phyloP scores from a whole-genome alignment of 2,329 filamentous ascomycete genomes.

The Septoria petroselini region DNA sequence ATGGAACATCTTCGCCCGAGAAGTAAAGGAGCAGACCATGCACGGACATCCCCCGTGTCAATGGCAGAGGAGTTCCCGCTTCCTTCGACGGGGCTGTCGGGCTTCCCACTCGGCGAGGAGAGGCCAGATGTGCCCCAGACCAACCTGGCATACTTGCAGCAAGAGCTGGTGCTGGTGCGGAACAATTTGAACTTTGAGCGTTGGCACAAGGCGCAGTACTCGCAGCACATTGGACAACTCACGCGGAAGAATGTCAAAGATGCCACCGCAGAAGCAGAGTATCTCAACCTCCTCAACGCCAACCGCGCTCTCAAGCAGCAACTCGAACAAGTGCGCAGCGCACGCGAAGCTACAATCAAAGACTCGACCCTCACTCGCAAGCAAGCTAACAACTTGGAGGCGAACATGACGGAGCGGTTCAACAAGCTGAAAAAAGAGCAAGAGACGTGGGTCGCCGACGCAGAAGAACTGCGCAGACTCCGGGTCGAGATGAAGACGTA shows the following conservation, averaged over 20 bases:
- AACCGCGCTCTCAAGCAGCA: constrained; percentile 71
- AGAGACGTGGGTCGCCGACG: constrained; percentile 48
- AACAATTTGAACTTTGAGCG: constrained; percentile 82
- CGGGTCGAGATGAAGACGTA: constrained; percentile 60
- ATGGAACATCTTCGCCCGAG: constrained; percentile 24
- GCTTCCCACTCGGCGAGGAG: constrained; percentile 9
- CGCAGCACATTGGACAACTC: constrained; percentile 75
- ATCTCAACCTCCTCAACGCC: constrained; percentile 73
- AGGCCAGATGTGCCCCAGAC: constrained; percentile 26
- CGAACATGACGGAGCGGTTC: constrained; percentile 34
- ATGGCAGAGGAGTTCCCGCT: constrained; percentile 31
- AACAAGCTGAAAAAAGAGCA: constrained; percentile 37
- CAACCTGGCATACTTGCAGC: constrained; percentile 59
- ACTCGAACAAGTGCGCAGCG: constrained; percentile 45
- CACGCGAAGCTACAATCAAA: constrained; percentile 35
- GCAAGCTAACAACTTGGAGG: constrained; percentile 73
- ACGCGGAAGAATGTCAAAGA: constrained; percentile 72
- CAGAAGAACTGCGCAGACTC: constrained; percentile 58
- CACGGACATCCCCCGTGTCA: constrained; percentile 18
- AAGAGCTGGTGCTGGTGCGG: constrained; percentile 70
- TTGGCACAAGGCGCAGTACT: constrained; percentile 79
- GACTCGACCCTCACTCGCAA: constrained; percentile 49
- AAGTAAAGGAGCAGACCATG: constrained; percentile 13
- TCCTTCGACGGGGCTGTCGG: constrained; percentile 15
- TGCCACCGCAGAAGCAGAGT: constrained; percentile 75